Percentiles rank a stretch among this genome's conserved stretches.
Conservation (phyloP, 768 basidiomycete genomes). For the Pisolithus albus region DNA sequence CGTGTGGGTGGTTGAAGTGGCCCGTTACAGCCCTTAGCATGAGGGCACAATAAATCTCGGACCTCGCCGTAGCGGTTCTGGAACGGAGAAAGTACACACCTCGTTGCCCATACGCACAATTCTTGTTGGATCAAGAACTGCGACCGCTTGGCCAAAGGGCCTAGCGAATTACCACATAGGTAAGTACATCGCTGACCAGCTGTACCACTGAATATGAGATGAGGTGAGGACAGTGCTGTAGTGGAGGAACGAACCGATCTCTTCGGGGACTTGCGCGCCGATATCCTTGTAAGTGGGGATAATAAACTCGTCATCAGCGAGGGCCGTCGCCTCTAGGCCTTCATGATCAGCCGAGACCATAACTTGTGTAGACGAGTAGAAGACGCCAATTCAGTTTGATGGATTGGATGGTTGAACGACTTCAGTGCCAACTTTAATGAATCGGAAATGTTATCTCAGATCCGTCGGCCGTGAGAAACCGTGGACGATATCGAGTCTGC, state of each 20-base stretch:
- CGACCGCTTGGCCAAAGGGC: conserved; percentile 71
- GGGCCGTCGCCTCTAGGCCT: conserved; percentile 19
- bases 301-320: conserved; percentile 48
- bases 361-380: neutral
- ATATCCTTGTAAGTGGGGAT: conserved; percentile 50
- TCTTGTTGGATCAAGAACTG: conserved; percentile 73
- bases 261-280: conserved; percentile 32
- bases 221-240: neutral
- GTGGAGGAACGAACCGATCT: conserved; percentile 32
- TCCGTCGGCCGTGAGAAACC: too few species aligned
- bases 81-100: conserved; percentile 33
- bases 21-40: conserved; percentile 69
- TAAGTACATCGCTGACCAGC: conserved; percentile 62
- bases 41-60: conserved; percentile 2
- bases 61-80: conserved; percentile 6
- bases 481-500: too few species aligned
- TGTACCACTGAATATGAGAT: conserved; percentile 12
- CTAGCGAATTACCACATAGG: conserved; percentile 94
- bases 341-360: conserved; percentile 13
- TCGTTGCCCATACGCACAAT: conserved; percentile 73
- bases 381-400: neutral
- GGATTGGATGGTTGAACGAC: too few species aligned
- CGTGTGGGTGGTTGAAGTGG: conserved; percentile 85
- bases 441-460: too few species aligned
- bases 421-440: too few species aligned